Conservation (phyloP, 2,329 filamentous ascomycete species). For the Penicillium corylophilum region DNA sequence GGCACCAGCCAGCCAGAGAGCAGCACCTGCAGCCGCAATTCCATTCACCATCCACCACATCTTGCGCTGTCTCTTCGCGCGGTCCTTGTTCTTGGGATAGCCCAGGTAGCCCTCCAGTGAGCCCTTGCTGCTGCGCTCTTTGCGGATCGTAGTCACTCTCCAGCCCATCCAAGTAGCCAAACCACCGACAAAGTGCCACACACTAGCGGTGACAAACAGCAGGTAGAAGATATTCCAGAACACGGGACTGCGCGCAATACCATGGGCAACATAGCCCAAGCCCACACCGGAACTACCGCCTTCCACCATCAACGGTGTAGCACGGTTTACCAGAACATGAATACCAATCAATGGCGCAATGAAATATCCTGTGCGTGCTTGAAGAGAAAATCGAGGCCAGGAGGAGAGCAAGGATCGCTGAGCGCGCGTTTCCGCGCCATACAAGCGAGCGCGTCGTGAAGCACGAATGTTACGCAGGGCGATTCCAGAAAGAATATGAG, state of each 20-base stretch:
- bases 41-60: slow-evolving; percentile 72
- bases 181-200: slow-evolving; percentile 80
- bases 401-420: slow-evolving; percentile 46
- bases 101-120: slow-evolving; percentile 34
- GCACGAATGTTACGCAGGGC: slow-evolving; percentile 73
- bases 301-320: slow-evolving; percentile 71
- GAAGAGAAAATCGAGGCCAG: slow-evolving; percentile 72
- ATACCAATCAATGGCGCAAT: slow-evolving; percentile 64
- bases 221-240: slow-evolving; percentile 69
- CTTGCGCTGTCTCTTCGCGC: slow-evolving; percentile 56
- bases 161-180: slow-evolving; percentile 75
- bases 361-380: slow-evolving; percentile 70
- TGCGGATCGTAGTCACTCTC: slow-evolving; percentile 42
- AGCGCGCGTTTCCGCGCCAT: slow-evolving; percentile 66
- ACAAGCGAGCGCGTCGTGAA: slow-evolving; percentile 68
- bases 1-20: slow-evolving; percentile 78
- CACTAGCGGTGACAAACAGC: slow-evolving; percentile 65
- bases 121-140: slow-evolving; percentile 28
- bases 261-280: slow-evolving; percentile 79
- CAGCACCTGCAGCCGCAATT: slow-evolving; percentile 56
- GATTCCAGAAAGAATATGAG: slow-evolving; percentile 75
- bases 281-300: slow-evolving; percentile 86
- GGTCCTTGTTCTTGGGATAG: slow-evolving; percentile 52
- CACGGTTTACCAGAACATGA: slow-evolving; percentile 74
- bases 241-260: slow-evolving; percentile 69